These are phyloP conservation scores for Blastobotrys proliferans DNA, from an alignment of 1,139 yeast species.

Conservation along the genomic window DNA sequence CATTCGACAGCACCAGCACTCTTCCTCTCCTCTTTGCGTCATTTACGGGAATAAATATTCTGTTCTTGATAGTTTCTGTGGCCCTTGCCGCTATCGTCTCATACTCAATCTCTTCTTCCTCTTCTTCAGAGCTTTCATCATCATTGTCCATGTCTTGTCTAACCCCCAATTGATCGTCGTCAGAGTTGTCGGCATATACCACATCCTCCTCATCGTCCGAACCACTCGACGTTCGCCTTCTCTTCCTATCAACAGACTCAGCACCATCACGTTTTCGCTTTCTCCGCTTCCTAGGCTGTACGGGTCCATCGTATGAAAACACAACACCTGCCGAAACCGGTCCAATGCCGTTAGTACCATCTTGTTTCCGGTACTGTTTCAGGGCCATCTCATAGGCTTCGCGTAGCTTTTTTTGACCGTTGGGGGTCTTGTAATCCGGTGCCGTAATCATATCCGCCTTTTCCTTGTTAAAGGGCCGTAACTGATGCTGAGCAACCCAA, in stretches of 20 bases:
- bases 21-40: too few species aligned
- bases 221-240: too few species aligned
- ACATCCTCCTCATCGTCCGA: too few species aligned
- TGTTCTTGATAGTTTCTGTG: slow-evolving; percentile 4
- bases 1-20: neutral
- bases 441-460: neutral
- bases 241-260: neutral
- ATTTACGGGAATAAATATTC: neutral
- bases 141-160: neutral
- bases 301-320: too few species aligned
- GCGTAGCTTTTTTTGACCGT: neutral
- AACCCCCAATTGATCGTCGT: too few species aligned
- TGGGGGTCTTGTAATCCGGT: neutral
- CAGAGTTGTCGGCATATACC: too few species aligned
- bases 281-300: too few species aligned
- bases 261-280: too few species aligned
- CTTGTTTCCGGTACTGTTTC: too few species aligned
- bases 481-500: slow-evolving; percentile 3
- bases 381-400: slow-evolving; percentile 1
- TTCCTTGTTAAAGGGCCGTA: slow-evolving; percentile 1
- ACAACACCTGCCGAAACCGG: too few species aligned
- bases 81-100: slow-evolving; percentile 4
- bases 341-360: too few species aligned
- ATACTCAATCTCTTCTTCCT: slow-evolving; percentile 2
- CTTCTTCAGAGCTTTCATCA: neutral